These are phyloP conservation scores for Acacia melanoxylon DNA, from an alignment of 306 rosid species.

Conservation along the genomic window DNA sequence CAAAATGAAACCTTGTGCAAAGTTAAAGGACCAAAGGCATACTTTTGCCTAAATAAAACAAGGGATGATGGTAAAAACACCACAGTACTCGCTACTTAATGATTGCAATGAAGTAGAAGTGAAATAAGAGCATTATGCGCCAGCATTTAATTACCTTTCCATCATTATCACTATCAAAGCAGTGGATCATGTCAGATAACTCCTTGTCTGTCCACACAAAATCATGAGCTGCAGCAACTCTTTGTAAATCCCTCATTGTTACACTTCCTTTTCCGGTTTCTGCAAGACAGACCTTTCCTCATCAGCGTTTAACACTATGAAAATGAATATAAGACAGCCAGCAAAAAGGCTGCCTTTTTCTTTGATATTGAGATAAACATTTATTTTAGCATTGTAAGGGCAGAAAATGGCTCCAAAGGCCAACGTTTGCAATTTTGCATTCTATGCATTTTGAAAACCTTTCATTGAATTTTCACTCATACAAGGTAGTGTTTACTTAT, in stretches of 20 bases:
- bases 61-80: background rate
- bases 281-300: constrained; percentile 42
- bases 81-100: background rate
- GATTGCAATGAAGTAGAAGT: background rate
- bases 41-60: background rate
- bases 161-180: constrained; percentile 79
- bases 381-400: background rate
- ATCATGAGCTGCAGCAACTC: constrained; percentile 77
- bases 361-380: background rate
- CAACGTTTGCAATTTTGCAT: background rate
- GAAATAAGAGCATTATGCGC: background rate
- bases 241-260: constrained; percentile 53
- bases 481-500: background rate
- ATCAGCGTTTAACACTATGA: constrained; percentile 25
- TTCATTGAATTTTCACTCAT: background rate
- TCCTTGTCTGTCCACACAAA: constrained; percentile 77
- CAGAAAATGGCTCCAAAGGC: background rate
- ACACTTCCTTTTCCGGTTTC: constrained; percentile 71
- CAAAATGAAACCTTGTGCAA: background rate
- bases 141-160: constrained; percentile 54
- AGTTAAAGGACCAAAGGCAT: background rate
- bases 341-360: background rate
- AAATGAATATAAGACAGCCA: constrained; percentile 1
- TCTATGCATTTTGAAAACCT: background rate
- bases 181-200: constrained; percentile 69